Conservation (phyloP, 2,329 filamentous ascomycete genomes). For the Sclerotinia nivalis region DNA sequence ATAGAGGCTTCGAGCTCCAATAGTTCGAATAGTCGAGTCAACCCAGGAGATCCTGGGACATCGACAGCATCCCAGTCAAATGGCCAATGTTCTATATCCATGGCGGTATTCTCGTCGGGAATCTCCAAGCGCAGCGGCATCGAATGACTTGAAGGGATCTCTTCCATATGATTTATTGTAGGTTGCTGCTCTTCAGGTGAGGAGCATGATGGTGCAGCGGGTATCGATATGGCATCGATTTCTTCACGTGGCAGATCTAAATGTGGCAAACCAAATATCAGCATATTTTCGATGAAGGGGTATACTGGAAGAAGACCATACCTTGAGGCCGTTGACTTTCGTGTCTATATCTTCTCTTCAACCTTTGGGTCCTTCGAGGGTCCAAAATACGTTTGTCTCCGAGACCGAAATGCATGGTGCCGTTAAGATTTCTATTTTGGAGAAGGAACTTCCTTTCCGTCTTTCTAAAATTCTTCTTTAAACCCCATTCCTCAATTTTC, state of each 20-base stretch:
- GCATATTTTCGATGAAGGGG: background rate
- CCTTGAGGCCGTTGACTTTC: background rate
- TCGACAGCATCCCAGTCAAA: background rate
- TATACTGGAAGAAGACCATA: background rate
- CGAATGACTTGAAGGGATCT: background rate
- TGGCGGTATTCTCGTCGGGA: background rate
- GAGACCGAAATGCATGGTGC: background rate
- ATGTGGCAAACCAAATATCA: background rate
- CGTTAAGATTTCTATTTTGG: background rate
- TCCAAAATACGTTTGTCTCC: background rate
- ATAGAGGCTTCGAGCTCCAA: constrained; percentile 15
- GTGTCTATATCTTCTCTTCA: constrained; percentile 6
- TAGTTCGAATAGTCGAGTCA: background rate
- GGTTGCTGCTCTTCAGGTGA: background rate
- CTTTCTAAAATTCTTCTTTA: constrained; percentile 18
- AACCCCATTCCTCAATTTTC: constrained; percentile 11
- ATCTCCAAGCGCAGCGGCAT: too few relatives aligned
- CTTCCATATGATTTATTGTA: background rate
- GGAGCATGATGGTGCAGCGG: background rate
- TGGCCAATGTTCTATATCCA: background rate
- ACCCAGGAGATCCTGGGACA: constrained; percentile 9
- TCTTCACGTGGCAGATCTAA: background rate
- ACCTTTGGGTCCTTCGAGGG: background rate
- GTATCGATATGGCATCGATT: background rate
- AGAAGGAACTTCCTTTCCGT: background rate